Conservation (phyloP, 805 yeast species). For the Schizosaccharomyces octosporus region DNA sequence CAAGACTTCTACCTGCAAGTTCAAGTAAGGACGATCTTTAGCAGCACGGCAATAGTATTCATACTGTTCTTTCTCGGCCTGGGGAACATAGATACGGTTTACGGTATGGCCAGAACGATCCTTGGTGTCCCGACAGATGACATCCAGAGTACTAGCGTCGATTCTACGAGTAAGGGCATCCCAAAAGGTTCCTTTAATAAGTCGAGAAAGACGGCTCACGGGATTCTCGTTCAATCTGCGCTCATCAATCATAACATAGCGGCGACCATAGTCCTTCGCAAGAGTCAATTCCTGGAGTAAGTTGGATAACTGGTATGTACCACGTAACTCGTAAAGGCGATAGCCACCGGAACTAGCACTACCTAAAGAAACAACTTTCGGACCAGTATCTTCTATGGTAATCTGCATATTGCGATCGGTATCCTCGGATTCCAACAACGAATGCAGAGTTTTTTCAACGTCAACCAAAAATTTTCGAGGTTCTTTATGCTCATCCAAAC, state of each 20-base stretch:
- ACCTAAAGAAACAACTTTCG: constrained; percentile 54
- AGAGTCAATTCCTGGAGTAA: constrained; percentile 69
- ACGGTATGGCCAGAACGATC: constrained; percentile 36
- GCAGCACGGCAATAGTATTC: constrained; percentile 38
- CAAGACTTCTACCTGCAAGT: constrained; percentile 49
- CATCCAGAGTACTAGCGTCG: constrained; percentile 33
- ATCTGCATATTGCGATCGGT: constrained; percentile 68
- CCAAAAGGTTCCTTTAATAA: constrained; percentile 65
- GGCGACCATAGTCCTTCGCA: constrained; percentile 58
- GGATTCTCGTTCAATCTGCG: constrained; percentile 71
- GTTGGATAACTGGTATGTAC: constrained; percentile 74
- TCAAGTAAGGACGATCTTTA: constrained; percentile 26
- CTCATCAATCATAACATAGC: constrained; percentile 58
- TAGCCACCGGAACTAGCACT: constrained; percentile 70
- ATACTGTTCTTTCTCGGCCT: constrained; percentile 41
- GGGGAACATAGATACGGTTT: constrained; percentile 61
- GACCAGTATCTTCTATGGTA: constrained; percentile 65
- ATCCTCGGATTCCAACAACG: constrained; percentile 52
- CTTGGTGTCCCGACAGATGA: constrained; percentile 59
- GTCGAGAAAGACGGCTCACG: constrained; percentile 45
- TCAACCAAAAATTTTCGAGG: constrained; percentile 41
- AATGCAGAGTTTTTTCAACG: constrained; percentile 45
- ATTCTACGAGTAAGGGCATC: constrained; percentile 45
- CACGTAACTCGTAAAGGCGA: constrained; percentile 47
- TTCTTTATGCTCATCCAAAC: not conserved